These are phyloP conservation scores for Lepidium sativum DNA, from an alignment of 345 rosid genomes.

Conservation along the genomic window DNA sequence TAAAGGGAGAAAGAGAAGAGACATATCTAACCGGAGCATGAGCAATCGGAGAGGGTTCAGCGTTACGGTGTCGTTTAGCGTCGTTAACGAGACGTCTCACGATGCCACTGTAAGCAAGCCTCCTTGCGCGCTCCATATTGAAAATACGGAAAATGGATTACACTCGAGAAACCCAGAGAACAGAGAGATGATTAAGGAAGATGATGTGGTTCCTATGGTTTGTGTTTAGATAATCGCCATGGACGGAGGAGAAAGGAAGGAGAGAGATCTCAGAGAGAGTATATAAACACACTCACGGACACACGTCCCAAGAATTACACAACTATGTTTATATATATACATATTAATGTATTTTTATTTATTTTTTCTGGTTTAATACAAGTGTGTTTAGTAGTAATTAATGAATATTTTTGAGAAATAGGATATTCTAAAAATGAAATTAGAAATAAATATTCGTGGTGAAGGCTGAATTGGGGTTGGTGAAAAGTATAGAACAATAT, in stretches of 20 bases:
- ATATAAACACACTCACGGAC: not conserved
- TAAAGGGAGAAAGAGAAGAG: conserved; percentile 60
- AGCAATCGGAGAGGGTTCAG: conserved; percentile 33
- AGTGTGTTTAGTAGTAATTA: no score
- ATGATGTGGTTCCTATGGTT: not conserved
- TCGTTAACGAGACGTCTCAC: conserved; percentile 54
- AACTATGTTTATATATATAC: conserved; percentile 7
- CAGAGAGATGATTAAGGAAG: not conserved
- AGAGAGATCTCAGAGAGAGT: not conserved
- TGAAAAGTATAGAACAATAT: conserved; percentile 1
- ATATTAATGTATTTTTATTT: no score
- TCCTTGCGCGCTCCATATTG: conserved; percentile 82
- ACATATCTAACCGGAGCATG: conserved; percentile 63
- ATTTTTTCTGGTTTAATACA: no score
- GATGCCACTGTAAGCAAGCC: conserved; percentile 75
- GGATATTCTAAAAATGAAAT: no score
- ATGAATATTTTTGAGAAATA: no score
- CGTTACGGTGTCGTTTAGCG: conserved; percentile 41
- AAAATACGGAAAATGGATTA: not conserved
- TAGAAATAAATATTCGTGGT: not conserved
- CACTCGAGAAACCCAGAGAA: not conserved
- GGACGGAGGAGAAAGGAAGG: conserved; percentile 21
- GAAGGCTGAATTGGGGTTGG: conserved; percentile 14
- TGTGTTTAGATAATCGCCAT: conserved; percentile 24
- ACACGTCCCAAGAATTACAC: not conserved